A percentile compares a stretch with the other conserved stretches of the same genome.
These are phyloP conservation scores for Hypoxylon perforatum DNA, from an alignment of 495 filamentous ascomycete species.

Conservation along the genomic window DNA sequence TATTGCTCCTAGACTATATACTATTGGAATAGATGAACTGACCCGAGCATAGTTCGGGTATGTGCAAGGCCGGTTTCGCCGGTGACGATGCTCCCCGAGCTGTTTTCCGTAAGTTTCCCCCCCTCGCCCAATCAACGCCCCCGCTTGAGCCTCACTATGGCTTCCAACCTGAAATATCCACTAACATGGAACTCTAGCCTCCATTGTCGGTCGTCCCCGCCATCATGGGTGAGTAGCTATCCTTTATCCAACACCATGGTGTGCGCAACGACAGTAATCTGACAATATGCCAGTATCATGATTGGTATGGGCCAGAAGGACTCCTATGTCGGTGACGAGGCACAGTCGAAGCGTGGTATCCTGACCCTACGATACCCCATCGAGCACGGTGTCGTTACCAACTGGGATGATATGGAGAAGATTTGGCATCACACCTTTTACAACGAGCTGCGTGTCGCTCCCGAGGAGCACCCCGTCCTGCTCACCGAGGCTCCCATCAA, in stretches of 20 bases:
- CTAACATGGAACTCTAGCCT: conserved; percentile 69
- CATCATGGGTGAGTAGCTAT: conserved; percentile 91
- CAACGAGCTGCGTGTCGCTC: conserved; percentile 99
- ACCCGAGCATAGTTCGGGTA: conserved; percentile 86
- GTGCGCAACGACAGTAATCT: conserved; percentile 40
- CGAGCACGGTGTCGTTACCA: conserved; percentile 99
- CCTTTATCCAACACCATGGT: conserved; percentile 4
- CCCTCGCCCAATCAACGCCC: conserved; percentile 41
- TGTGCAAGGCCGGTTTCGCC: conserved; percentile 99
- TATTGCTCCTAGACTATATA: conserved; percentile 15
- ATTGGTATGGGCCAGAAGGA: conserved; percentile 99
- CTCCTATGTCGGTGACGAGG: conserved; percentile 99
- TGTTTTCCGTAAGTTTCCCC: conserved; percentile 94
- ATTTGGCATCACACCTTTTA: conserved; percentile 99
- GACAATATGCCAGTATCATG: conserved; percentile 85
- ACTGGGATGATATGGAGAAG: conserved; percentile 99
- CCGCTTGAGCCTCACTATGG: conserved; percentile 44
- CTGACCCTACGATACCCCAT: conserved; percentile 98
- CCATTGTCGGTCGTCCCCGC: conserved; percentile 98
- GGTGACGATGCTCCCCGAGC: conserved; percentile 99
- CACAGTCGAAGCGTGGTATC: conserved; percentile 99
- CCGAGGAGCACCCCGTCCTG: conserved; percentile 99
- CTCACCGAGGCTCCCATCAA: conserved; percentile 99
- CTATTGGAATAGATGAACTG: conserved; percentile 52
- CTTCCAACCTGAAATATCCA: conserved; percentile 32